Evolutionary conservation across 208 protist species (phyloP).

Genomic region (Balamuthia mandrillaris): DNA sequence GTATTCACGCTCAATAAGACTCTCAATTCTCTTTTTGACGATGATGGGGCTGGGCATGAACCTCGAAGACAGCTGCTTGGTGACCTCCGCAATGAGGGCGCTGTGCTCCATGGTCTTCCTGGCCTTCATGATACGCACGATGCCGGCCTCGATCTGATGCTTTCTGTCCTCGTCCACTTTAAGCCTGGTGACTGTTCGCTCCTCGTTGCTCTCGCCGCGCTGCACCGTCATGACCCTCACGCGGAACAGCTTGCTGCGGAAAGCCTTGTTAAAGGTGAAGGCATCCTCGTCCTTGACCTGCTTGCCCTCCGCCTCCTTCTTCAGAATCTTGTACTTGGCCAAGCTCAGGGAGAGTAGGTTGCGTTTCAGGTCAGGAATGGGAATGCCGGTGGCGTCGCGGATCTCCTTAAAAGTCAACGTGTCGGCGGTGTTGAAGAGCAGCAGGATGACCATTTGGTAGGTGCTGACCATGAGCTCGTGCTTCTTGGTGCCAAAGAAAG

Average conservation of each 20-base stretch:
- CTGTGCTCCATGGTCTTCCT: slow-evolving; percentile 73
- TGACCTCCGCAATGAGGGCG: slow-evolving; percentile 72
- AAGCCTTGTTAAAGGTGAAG: slow-evolving; percentile 68
- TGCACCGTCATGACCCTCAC: slow-evolving; percentile 59
- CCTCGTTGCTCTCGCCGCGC: slow-evolving; percentile 62
- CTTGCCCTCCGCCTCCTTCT: slow-evolving; percentile 41
- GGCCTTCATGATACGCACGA: slow-evolving; percentile 84
- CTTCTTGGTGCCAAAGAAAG: slow-evolving; percentile 54
- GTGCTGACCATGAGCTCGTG: slow-evolving; percentile 72
- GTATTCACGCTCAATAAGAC: slow-evolving; percentile 75
- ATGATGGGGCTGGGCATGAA: slow-evolving; percentile 66
- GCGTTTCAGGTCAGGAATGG: slow-evolving; percentile 62
- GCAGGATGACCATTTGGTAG: slow-evolving; percentile 73
- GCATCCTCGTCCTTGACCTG: slow-evolving; percentile 60
- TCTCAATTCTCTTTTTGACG: slow-evolving; percentile 78
- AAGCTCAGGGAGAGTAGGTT: slow-evolving; percentile 59
- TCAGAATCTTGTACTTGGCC: slow-evolving; percentile 59
- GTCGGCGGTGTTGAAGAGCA: slow-evolving; percentile 71
- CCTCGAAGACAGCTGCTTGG: slow-evolving; percentile 62
- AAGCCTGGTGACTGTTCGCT: slow-evolving; percentile 63
- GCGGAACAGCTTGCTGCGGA: slow-evolving; percentile 57
- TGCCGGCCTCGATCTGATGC: slow-evolving; percentile 77
- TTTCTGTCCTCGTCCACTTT: slow-evolving; percentile 81
- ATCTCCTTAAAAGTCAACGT: slow-evolving; percentile 64
- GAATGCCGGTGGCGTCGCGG: slow-evolving; percentile 38